A percentile compares a stretch with the other conserved stretches of the same genome.
Conservation (phyloP, 2,329 filamentous ascomycete genomes). For the Calonectria montana region DNA sequence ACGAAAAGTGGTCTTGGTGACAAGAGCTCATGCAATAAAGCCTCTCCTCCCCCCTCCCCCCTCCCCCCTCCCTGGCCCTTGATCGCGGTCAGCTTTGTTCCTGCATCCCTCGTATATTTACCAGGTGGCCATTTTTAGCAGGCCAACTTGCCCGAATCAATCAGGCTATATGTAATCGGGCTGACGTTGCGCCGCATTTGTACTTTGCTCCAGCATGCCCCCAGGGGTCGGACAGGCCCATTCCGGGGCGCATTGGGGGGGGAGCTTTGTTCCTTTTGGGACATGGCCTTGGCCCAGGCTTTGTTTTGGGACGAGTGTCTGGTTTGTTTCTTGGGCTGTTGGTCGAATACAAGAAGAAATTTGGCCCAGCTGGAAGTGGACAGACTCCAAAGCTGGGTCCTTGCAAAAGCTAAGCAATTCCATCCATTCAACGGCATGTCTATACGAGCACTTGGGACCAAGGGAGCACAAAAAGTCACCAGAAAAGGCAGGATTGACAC, state of each 20-base stretch:
- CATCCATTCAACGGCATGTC: neutral
- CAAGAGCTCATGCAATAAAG: neutral
- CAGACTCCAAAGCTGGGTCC: neutral
- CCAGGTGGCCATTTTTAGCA: neutral
- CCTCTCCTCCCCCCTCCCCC: neutral
- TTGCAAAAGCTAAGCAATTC: neutral
- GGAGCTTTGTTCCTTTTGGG: neutral
- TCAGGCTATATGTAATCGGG: neutral
- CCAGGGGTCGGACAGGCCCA: neutral
- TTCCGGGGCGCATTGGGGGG: neutral
- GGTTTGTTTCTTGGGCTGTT: neutral
- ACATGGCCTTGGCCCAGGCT: neutral
- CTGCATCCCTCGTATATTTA: neutral
- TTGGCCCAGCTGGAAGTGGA: too few relatives aligned
- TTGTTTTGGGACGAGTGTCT: neutral
- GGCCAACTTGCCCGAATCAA: constrained; percentile 7
- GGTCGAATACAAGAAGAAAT: neutral
- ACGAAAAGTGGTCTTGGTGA: neutral
- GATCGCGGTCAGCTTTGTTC: neutral
- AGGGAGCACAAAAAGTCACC: neutral
- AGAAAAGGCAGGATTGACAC: neutral
- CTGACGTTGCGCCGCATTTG: constrained; percentile 2
- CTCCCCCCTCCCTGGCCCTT: neutral
- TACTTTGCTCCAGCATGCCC: neutral
- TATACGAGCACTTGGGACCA: neutral